Percentiles rank a stretch among this genome's conserved stretches.
Evolutionary conservation across 108 stramenopile species (phyloP).

Genomic region (Cyclotella atomus): DNA sequence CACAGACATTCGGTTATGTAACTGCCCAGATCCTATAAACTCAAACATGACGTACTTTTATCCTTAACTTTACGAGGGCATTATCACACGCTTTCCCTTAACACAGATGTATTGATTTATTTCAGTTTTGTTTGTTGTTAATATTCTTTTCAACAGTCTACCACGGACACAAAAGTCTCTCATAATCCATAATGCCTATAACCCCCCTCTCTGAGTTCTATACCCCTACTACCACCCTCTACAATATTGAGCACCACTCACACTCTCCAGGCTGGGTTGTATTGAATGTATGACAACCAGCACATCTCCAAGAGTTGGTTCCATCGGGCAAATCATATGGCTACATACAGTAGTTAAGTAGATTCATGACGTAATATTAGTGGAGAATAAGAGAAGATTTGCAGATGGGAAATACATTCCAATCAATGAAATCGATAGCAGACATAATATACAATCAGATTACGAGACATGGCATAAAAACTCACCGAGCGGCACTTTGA

Average conservation of each 20-base stretch:
- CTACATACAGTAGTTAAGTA: constrained; percentile 40
- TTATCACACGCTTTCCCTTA: too few species aligned
- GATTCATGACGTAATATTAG: too few species aligned
- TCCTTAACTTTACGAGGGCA: too few species aligned
- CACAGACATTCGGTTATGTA: constrained; percentile 71
- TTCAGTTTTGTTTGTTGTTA: too few species aligned
- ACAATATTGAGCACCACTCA: constrained; percentile 75
- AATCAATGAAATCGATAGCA: background rate
- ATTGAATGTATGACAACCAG: constrained; percentile 73
- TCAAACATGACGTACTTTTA: too few species aligned
- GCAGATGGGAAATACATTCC: too few species aligned
- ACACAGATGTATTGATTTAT: too few species aligned
- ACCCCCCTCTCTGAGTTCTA: too few species aligned
- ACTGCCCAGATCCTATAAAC: too few species aligned
- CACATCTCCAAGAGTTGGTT: constrained; percentile 81
- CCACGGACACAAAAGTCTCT: too few species aligned
- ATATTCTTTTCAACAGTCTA: too few species aligned
- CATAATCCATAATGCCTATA: too few species aligned
- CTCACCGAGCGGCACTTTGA: constrained; percentile 79
- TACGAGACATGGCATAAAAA: background rate
- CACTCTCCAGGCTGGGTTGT: constrained; percentile 75
- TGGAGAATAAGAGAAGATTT: background rate
- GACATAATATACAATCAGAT: background rate
- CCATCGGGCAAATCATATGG: constrained; percentile 80
- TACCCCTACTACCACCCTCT: constrained; percentile 1